Conservation (phyloP, 306 rosid genomes). For the Biancaea sappan region DNA sequence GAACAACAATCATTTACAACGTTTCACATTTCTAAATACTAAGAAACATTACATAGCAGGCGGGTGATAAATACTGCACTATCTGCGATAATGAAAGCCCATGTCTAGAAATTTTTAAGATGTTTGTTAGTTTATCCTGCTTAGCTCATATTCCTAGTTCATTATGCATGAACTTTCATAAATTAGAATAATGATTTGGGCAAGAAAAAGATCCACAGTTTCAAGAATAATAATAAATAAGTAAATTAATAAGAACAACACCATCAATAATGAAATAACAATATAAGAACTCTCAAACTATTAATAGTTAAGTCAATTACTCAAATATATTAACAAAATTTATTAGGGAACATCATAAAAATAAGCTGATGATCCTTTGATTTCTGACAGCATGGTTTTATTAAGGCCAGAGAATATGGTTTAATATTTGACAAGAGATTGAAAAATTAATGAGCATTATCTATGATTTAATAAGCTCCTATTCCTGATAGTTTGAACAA, state of each 20-base stretch:
- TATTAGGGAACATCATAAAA: neutral
- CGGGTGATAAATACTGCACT: neutral
- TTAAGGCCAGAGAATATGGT: neutral
- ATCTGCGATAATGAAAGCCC: slow-evolving; percentile 4
- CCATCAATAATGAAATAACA: neutral
- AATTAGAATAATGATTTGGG: neutral
- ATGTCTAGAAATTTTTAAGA: neutral
- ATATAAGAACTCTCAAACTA: neutral
- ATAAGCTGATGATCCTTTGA: neutral
- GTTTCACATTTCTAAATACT: slow-evolving; percentile 13
- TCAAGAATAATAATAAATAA: too few species aligned
- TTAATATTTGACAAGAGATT: neutral
- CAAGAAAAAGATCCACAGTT: neutral
- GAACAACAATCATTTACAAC: slow-evolving; percentile 12
- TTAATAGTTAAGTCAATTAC: neutral
- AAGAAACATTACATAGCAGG: slow-evolving; percentile 11
- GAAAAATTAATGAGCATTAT: neutral
- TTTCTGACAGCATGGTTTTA: neutral
- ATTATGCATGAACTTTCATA: neutral
- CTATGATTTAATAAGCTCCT: neutral
- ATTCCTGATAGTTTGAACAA: neutral
- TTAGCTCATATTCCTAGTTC: neutral
- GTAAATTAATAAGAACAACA: neutral
- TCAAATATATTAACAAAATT: slow-evolving; percentile 3
- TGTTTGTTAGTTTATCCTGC: neutral